phyloP scores from a whole-genome alignment of 1,284 basidiomycete genomes.

The Takashimella koratensis region DNA sequence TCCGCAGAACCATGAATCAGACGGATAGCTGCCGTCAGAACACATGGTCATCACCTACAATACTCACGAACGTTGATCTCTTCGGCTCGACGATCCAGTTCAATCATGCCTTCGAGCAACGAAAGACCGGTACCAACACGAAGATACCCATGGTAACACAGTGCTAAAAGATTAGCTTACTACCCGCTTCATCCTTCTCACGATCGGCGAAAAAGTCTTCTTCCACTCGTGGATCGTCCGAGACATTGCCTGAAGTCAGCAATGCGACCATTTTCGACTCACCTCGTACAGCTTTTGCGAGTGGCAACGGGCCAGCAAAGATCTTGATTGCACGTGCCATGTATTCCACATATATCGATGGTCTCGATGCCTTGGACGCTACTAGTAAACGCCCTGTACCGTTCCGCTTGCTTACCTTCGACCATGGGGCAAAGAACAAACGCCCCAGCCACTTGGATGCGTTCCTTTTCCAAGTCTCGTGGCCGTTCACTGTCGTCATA shows the following conservation, averaged over 20 bases:
- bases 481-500: slow-evolving; percentile 20
- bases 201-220: slow-evolving; percentile 49
- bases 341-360: slow-evolving; percentile 43
- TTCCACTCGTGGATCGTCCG: slow-evolving; percentile 54
- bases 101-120: slow-evolving; percentile 50
- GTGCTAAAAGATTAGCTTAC: slow-evolving; percentile 23
- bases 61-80: slow-evolving; percentile 44
- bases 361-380: slow-evolving; percentile 49
- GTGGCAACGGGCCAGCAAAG: slow-evolving; percentile 50
- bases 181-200: slow-evolving; percentile 23
- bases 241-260: slow-evolving; percentile 49
- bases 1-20: slow-evolving; percentile 53
- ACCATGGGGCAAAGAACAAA: slow-evolving; percentile 52
- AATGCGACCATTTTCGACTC: background rate
- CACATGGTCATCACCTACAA: background rate
- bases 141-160: slow-evolving; percentile 53
- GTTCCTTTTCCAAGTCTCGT: slow-evolving; percentile 19
- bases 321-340: slow-evolving; percentile 45
- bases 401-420: slow-evolving; percentile 41
- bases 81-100: slow-evolving; percentile 42
- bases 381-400: slow-evolving; percentile 4
- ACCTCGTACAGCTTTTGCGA: slow-evolving; percentile 49
- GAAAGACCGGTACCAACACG: slow-evolving; percentile 53
- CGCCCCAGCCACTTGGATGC: slow-evolving; percentile 44
- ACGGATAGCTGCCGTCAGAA: slow-evolving; percentile 43